phyloP scores from a whole-genome alignment of 2,329 filamentous ascomycete genomes.

The Amesomyces nigricolor region DNA sequence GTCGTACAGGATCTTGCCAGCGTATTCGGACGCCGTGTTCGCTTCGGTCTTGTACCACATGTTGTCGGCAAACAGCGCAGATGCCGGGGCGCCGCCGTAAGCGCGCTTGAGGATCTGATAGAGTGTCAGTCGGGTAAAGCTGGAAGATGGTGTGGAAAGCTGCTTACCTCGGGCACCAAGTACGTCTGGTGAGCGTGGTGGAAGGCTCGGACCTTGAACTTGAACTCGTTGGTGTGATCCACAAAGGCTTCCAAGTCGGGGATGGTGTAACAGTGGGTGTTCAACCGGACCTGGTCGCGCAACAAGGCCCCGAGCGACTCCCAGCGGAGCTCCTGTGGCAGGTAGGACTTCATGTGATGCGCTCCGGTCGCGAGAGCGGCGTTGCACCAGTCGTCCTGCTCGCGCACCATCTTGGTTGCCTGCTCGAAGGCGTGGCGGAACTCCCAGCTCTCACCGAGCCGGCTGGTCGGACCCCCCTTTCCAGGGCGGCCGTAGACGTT shows the following conservation, averaged over 20 bases:
- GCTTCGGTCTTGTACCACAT: constrained; percentile 68
- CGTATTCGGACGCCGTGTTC: constrained; percentile 58
- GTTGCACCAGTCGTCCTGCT: constrained; percentile 64
- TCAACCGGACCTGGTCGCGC: constrained; percentile 62
- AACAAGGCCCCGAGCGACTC: constrained; percentile 58
- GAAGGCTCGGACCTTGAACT: constrained; percentile 60
- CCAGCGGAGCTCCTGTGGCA: constrained; percentile 58
- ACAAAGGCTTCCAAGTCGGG: constrained; percentile 65
- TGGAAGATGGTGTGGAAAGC: neutral
- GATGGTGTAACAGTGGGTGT: constrained; percentile 67
- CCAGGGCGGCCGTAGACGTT: constrained; percentile 52
- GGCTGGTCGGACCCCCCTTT: constrained; percentile 50
- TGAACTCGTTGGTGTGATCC: constrained; percentile 66
- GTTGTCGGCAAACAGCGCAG: constrained; percentile 64
- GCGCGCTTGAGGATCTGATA: constrained; percentile 49
- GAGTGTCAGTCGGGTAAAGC: neutral
- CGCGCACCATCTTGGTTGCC: constrained; percentile 49
- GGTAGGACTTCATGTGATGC: constrained; percentile 49
- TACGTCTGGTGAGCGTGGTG: constrained; percentile 66
- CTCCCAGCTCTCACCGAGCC: constrained; percentile 64
- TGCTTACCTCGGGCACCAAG: constrained; percentile 54
- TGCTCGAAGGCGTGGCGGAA: constrained; percentile 64
- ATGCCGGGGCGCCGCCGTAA: constrained; percentile 49
- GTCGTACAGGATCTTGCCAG: constrained; percentile 61
- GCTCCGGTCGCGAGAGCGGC: constrained; percentile 47